A percentile compares a stretch with the other conserved stretches of the same genome.
Evolutionary conservation across 805 yeast genomes (phyloP).

Genomic region (Cyberlindnera suaveolens): DNA sequence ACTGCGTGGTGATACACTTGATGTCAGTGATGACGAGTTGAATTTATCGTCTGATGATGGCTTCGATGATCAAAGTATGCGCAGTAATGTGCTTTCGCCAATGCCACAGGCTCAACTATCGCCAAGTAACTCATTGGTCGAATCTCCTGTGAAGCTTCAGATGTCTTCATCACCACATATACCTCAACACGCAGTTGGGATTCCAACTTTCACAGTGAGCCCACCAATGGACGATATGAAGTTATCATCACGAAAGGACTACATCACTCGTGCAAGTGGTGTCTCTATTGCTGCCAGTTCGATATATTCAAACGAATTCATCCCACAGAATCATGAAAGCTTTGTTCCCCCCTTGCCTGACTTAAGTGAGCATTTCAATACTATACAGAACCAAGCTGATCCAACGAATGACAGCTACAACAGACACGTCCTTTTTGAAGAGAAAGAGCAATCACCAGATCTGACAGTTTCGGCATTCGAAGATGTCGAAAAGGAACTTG

Average conservation of each 20-base stretch:
- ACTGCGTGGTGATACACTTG: not conserved
- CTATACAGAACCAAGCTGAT: no score
- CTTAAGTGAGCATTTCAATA: no score
- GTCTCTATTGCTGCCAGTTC: conserved; percentile 9
- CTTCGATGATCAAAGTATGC: conserved; percentile 13
- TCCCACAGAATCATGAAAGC: no score
- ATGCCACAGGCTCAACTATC: not conserved
- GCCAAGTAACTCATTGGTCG: not conserved
- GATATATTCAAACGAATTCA: conserved; percentile 1
- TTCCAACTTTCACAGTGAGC: not conserved
- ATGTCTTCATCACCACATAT: conserved; percentile 1
- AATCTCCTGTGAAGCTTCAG: not conserved
- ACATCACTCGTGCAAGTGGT: not conserved
- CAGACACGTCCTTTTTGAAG: not conserved
- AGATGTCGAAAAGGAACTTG: conserved; percentile 17
- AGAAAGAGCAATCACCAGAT: not conserved
- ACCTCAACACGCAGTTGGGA: not conserved
- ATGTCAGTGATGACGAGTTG: conserved; percentile 8
- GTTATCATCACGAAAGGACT: not conserved
- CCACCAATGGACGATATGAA: not conserved
- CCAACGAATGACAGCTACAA: no score
- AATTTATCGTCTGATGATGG: conserved; percentile 9
- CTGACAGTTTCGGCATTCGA: conserved; percentile 10
- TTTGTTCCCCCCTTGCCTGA: no score
- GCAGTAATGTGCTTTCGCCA: conserved; percentile 14